Conservation (phyloP, 768 basidiomycete species). For the Fomitopsis pulvina region DNA sequence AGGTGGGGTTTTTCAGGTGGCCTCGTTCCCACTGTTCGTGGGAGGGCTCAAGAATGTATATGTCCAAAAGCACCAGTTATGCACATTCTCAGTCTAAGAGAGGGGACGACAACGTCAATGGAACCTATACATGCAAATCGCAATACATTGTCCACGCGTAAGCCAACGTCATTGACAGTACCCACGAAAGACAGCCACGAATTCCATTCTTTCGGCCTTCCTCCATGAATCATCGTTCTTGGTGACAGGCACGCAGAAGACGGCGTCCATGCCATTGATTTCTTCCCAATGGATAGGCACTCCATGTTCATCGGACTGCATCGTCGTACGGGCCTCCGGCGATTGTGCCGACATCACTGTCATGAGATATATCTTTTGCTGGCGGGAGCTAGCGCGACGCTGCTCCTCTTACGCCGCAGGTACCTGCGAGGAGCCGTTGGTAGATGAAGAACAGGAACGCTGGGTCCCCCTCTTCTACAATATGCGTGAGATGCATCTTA, state of each 20-base stretch:
- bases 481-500: not conserved
- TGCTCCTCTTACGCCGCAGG: not conserved
- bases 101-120: too few relatives aligned
- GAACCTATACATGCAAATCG: too few relatives aligned
- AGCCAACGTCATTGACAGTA: too few relatives aligned
- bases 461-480: not conserved
- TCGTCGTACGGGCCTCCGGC: not conserved
- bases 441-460: not conserved
- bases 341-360: not conserved
- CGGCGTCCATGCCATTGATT: not conserved
- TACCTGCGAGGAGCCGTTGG: not conserved
- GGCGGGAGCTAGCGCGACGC: not conserved
- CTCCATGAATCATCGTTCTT: not conserved
- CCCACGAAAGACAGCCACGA: too few relatives aligned
- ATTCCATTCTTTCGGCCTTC: too few relatives aligned
- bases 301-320: not conserved
- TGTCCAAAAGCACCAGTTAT: too few relatives aligned
- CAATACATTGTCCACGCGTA: too few relatives aligned
- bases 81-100: too few relatives aligned
- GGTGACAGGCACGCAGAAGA: conserved; percentile 1
- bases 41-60: too few relatives aligned
- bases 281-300: not conserved
- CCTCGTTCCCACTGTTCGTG: too few relatives aligned
- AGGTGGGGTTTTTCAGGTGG: too few relatives aligned
- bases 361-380: not conserved